Evolutionary conservation across 2,329 filamentous ascomycete genomes (phyloP), one percentile per base, ranked within the genome.

Genomic region (Gyromitra esculenta): DNA sequence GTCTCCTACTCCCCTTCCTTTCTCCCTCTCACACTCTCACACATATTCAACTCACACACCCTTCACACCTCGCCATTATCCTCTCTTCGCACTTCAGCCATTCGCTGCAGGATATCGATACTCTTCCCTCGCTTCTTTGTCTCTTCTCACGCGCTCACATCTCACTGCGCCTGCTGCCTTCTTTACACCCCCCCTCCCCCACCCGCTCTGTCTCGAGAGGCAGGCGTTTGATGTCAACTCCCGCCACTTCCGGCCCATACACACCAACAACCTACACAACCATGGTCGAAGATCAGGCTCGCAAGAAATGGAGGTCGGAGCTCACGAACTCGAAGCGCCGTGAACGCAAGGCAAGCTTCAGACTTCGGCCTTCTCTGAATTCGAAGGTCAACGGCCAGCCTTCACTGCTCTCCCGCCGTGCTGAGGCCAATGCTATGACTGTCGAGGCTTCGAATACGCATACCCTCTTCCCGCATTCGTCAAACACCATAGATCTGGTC

Each of bases 401-500:
- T 25, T 77, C 75, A 21, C 64, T 78, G 11, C 71, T 78, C 35
- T 63, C 70, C 56, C 77, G 77, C 37, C 75, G 77, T 57, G 62
- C 71, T 52, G 64, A 67, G 45, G 73, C 75, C 59, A 78, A 78
- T 70, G 75, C 50, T 8, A 66, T 68, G n/a, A 65, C 72, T 45
- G 66, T 78, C 9, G 71, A 75, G 45, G 65, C 75, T 35, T 77
- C 77, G 11, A 69, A 73, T 67, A 72, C 75, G 1, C 75, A 74
- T 43, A 77, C 75, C 15, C 75, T 78, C 48, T 71, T 77, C 54
- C 75, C 77, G 3, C 67, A 76, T 45, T 60, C 71, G 13, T 65
- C 69, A 21, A 77, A 78, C 57, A 75, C 75, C 39, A 65, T 78
- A 50, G 77, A 78, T 68, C 59, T 78, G 15, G 65, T 78, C 18